Percentiles rank a stretch among this genome's conserved stretches.
Conservation (phyloP, 495 filamentous ascomycete species). For the Penicillium alfredii region DNA sequence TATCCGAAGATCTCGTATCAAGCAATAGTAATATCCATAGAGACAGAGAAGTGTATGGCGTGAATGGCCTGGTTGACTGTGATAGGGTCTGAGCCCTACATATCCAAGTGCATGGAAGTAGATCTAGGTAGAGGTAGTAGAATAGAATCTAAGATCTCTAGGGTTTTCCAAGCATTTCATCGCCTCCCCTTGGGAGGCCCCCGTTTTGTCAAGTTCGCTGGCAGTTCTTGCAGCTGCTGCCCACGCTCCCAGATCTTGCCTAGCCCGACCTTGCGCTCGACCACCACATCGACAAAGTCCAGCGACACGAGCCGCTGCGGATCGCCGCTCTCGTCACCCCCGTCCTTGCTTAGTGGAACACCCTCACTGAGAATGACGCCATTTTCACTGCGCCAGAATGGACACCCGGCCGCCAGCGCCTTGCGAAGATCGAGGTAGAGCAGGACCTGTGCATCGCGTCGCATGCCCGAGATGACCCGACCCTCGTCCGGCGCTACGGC, state of each 20-base stretch:
- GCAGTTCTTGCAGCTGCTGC: slow-evolving; percentile 48
- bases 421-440: slow-evolving; percentile 71
- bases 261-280: slow-evolving; percentile 50
- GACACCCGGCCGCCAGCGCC: slow-evolving; percentile 55
- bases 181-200: slow-evolving; percentile 31
- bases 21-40: too few species aligned
- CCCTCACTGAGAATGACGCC: slow-evolving; percentile 59
- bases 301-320: slow-evolving; percentile 30
- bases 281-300: slow-evolving; percentile 47
- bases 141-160: too few species aligned
- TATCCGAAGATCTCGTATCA: too few species aligned
- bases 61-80: too few species aligned
- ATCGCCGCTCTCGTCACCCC: slow-evolving; percentile 10
- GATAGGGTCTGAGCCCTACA: too few species aligned
- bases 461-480: slow-evolving; percentile 78
- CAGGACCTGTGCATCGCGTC: slow-evolving; percentile 67
- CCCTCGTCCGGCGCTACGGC: slow-evolving; percentile 11
- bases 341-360: slow-evolving; percentile 13
- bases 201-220: slow-evolving; percentile 24
- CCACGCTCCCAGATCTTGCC: slow-evolving; percentile 64
- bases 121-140: too few species aligned
- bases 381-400: slow-evolving; percentile 89
- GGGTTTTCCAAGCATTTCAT: slow-evolving; percentile 7
- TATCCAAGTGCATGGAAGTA: background rate
- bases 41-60: too few species aligned